phyloP scores from a whole-genome alignment of 2,329 filamentous ascomycete genomes.

The Aspergillus sp. region DNA sequence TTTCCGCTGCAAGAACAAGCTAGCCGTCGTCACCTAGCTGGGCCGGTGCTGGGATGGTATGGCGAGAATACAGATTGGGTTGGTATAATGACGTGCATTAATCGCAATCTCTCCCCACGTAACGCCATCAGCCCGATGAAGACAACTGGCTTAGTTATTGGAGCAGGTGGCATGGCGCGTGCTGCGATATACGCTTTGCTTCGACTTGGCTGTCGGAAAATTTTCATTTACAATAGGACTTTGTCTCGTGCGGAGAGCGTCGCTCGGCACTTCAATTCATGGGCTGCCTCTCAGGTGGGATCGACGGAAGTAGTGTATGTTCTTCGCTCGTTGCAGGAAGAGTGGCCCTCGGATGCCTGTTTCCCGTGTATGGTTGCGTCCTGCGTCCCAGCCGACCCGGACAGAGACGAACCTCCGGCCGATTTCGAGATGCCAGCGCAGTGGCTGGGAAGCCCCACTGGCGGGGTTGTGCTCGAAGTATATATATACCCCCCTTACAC shows the following conservation, averaged over 20 bases:
- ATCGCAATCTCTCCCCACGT: conserved; percentile 43
- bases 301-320: conserved; percentile 48
- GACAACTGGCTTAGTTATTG: conserved; percentile 55
- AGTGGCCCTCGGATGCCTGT: conserved; percentile 64
- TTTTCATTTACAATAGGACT: conserved; percentile 74
- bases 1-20: conserved; percentile 41
- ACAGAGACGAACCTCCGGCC: conserved; percentile 63
- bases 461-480: conserved; percentile 73
- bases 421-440: conserved; percentile 67
- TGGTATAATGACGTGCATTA: conserved; percentile 44
- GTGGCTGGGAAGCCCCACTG: conserved; percentile 72
- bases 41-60: conserved; percentile 43
- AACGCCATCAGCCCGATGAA: conserved; percentile 55
- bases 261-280: conserved; percentile 66
- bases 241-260: conserved; percentile 65
- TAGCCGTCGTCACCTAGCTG: conserved; percentile 43
- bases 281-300: conserved; percentile 40
- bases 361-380: conserved; percentile 73
- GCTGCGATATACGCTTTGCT: conserved; percentile 77
- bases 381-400: conserved; percentile 70
- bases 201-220: conserved; percentile 72
- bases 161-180: conserved; percentile 72
- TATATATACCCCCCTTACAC: neutral
- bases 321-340: conserved; percentile 56
- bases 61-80: conserved; percentile 48